Evolutionary conservation across 139 green algal genomes (phyloP), one percentile per base, ranked within the genome.

Genomic region (Coelastrella sp.): DNA sequence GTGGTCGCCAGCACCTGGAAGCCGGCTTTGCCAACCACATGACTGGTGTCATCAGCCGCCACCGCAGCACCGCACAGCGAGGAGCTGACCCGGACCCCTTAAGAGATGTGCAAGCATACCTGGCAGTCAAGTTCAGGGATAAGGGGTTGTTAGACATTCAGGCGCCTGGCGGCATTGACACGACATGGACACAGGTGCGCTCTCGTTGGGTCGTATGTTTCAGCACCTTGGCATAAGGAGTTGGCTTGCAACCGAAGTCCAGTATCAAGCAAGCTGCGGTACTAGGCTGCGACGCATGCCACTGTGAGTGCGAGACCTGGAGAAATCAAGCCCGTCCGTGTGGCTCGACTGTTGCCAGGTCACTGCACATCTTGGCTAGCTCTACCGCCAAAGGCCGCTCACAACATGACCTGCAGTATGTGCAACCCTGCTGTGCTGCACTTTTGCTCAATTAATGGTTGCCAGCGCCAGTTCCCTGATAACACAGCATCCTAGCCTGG

Each of bases 141-240:
- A 75, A 87, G 47, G 96, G 93, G 0, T 54, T 85, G 3, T 90
- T 98, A 65, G 96, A 98, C 92, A 97, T 98, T 90, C 47, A 65
- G 74, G 47, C 92, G 13, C 89, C 92, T 56, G 93, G 92, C 5
- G 96, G 96, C 22, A 58, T 93, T 17, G 96, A 98, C 94, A 98
- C 96, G 23, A 90, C 91, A 10, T 98, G 95, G 95, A 66, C 92
- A 11, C 94, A 96, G 91, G 92, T 93, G 64, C 3, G 80, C 14
- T 14, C 71, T 6, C 17, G 14, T 16, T 78, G 13, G 17, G 73
- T 54, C 0, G 13, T 32, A 4, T 78, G 14, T 11, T 78, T 2
- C 73, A 78, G 73, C 61, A 71, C 61, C 61, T 10, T 71, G 32
- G 32, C 32, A 47, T 47, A 47, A 47, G 32, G 32, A 2, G 32